Conservation (phyloP, 805 yeast genomes). For the Wickerhamomyces silvicola region DNA sequence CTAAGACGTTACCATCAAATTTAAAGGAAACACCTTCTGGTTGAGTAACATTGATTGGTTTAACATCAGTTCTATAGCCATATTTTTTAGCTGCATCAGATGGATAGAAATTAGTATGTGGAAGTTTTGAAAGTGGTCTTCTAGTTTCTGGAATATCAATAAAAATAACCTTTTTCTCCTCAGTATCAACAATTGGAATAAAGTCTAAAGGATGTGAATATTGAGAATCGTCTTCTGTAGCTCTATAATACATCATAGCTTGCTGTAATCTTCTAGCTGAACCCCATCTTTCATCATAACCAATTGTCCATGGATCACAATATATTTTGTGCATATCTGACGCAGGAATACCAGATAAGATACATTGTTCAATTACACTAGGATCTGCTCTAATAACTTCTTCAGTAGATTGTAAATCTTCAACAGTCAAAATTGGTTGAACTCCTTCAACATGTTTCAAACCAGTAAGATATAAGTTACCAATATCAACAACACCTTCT, state of each 20-base stretch:
- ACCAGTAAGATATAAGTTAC: slow-evolving; percentile 39
- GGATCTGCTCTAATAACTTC: slow-evolving; percentile 64
- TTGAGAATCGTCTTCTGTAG: slow-evolving; percentile 70
- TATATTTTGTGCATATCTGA: slow-evolving; percentile 40
- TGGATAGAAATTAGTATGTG: slow-evolving; percentile 68
- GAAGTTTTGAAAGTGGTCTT: slow-evolving; percentile 61
- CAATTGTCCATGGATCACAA: slow-evolving; percentile 69
- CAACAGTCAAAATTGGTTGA: slow-evolving; percentile 71
- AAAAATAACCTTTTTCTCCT: slow-evolving; percentile 57
- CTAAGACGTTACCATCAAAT: slow-evolving; percentile 61
- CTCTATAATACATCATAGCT: slow-evolving; percentile 73
- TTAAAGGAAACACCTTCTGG: slow-evolving; percentile 80
- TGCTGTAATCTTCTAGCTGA: slow-evolving; percentile 69
- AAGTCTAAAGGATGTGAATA: slow-evolving; percentile 67
- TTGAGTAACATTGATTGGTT: slow-evolving; percentile 66
- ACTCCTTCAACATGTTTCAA: slow-evolving; percentile 48
- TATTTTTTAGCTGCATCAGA: slow-evolving; percentile 52
- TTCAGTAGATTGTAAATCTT: slow-evolving; percentile 59
- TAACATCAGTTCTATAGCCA: slow-evolving; percentile 59
- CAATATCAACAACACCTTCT: slow-evolving; percentile 65
- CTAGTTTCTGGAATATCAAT: slow-evolving; percentile 74
- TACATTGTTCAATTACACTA: slow-evolving; percentile 65
- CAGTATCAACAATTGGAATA: slow-evolving; percentile 77
- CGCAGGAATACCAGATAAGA: slow-evolving; percentile 59
- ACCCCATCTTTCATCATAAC: slow-evolving; percentile 76